Conservation (phyloP, 805 yeast genomes). For the Candida incommunis region DNA sequence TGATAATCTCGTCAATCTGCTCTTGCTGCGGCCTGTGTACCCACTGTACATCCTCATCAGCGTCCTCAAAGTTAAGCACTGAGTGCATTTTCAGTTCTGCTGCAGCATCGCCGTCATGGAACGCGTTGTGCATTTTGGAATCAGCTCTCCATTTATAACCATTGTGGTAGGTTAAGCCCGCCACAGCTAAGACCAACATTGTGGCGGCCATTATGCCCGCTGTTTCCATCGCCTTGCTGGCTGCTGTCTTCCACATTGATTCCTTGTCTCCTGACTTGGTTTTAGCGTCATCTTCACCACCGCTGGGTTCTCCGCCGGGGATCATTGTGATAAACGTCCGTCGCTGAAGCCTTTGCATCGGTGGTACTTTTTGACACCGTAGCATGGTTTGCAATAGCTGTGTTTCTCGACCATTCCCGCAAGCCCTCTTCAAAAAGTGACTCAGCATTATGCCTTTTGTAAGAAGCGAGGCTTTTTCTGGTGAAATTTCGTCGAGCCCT, state of each 20-base stretch:
- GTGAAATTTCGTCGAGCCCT: too few species aligned
- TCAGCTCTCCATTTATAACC: slow-evolving; percentile 46
- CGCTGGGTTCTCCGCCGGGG: neutral
- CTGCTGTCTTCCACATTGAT: slow-evolving; percentile 2
- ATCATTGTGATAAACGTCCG: neutral
- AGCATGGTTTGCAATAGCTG: too few species aligned
- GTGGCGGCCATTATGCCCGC: slow-evolving; percentile 61
- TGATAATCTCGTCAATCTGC: slow-evolving; percentile 46
- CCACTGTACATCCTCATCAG: slow-evolving; percentile 36
- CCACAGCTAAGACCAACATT: slow-evolving; percentile 48
- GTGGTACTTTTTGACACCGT: too few species aligned
- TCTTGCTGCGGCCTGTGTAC: slow-evolving; percentile 57
- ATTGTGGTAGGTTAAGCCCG: slow-evolving; percentile 59
- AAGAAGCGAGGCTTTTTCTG: too few species aligned
- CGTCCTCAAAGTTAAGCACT: slow-evolving; percentile 8
- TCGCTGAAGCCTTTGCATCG: neutral
- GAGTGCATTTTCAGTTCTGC: slow-evolving; percentile 38
- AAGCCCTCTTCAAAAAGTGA: too few species aligned
- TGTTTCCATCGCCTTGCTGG: slow-evolving; percentile 31
- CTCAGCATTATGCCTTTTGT: too few species aligned
- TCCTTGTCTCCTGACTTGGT: neutral
- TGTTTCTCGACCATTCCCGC: too few species aligned
- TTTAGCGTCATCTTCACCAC: slow-evolving; percentile 2
- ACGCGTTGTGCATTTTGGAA: slow-evolving; percentile 50
- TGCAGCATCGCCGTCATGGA: slow-evolving; percentile 46